Evolutionary conservation across 148 eudicot genomes (phyloP).

Genomic region (Fagopyrum tataricum): DNA sequence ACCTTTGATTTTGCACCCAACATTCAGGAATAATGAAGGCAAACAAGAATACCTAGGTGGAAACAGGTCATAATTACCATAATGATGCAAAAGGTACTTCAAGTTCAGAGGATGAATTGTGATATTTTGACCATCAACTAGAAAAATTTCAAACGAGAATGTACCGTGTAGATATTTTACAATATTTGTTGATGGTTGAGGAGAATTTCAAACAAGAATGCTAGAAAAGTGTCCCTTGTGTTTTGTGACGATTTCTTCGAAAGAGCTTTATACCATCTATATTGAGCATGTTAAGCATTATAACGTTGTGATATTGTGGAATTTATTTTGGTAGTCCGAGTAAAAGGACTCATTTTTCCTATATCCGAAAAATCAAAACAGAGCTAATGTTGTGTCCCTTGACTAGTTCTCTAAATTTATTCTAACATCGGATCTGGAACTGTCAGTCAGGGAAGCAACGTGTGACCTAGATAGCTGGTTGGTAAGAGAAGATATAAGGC

Average conservation of each 20-base stretch:
- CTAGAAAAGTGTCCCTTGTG: constrained; percentile 91
- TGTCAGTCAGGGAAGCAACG: constrained; percentile 80
- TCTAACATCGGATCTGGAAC: constrained; percentile 76
- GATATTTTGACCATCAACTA: constrained; percentile 90
- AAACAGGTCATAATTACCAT: constrained; percentile 77
- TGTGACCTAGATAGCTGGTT: constrained; percentile 81
- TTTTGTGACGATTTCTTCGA: constrained; percentile 75
- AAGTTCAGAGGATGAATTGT: constrained; percentile 82
- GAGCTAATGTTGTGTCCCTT: constrained; percentile 19
- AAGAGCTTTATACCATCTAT: constrained; percentile 72
- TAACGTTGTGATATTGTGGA: constrained; percentile 48
- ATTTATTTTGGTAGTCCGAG: constrained; percentile 69
- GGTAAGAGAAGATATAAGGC: constrained; percentile 82
- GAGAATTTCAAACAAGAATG: constrained; percentile 63
- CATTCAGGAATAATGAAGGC: background rate
- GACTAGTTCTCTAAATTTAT: constrained; percentile 75
- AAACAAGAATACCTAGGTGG: constrained; percentile 60
- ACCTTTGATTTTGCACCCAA: background rate
- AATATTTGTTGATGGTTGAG: constrained; percentile 60
- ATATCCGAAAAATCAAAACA: constrained; percentile 38
- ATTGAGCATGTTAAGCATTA: constrained; percentile 71
- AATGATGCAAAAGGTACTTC: constrained; percentile 93
- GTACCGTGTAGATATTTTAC: no score
- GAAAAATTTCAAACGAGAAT: no score
- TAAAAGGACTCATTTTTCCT: constrained; percentile 60